Percentiles rank a stretch among this genome's conserved stretches.
These are phyloP conservation scores for Umbelopsis ramanniana DNA, from an alignment of 192 early-diverging fungal genomes.

Conservation along the genomic window DNA sequence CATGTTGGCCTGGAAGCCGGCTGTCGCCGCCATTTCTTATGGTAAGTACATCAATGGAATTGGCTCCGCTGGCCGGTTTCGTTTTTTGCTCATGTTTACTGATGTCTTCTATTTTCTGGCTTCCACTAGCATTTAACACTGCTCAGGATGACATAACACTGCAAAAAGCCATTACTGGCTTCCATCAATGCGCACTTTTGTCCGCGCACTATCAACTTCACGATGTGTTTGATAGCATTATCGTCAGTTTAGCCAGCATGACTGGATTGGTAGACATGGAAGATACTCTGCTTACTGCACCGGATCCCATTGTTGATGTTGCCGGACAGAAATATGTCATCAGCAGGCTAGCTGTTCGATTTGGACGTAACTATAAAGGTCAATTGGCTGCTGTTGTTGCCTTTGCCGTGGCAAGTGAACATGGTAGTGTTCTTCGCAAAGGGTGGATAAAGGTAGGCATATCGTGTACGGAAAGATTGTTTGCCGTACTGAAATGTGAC, in stretches of 20 bases:
- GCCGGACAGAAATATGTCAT: conserved; percentile 54
- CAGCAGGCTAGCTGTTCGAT: conserved; percentile 74
- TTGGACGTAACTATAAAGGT: conserved; percentile 89
- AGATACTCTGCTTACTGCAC: conserved; percentile 41
- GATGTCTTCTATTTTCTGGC: conserved; percentile 16
- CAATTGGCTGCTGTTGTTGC: conserved; percentile 90
- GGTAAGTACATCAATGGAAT: conserved; percentile 45
- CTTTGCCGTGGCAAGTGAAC: conserved; percentile 73
- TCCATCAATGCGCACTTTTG: conserved; percentile 73
- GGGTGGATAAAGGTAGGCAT: conserved; percentile 73
- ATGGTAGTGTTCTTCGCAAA: conserved; percentile 67
- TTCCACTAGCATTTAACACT: conserved; percentile 71
- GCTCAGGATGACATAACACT: conserved; percentile 78
- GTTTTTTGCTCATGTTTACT: not conserved
- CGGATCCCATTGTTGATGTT: conserved; percentile 53
- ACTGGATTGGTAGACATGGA: conserved; percentile 64
- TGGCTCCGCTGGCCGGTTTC: not conserved
- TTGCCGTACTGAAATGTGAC: not conserved
- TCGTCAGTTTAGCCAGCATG: conserved; percentile 73
- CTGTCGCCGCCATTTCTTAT: conserved; percentile 81
- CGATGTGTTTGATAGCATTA: conserved; percentile 81
- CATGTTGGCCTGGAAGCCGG: conserved; percentile 71
- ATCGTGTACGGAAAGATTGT: not conserved
- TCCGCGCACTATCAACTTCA: conserved; percentile 73
- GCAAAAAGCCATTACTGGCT: conserved; percentile 81